phyloP scores from a whole-genome alignment of 441 rosid species.

The Capsella rubella region DNA sequence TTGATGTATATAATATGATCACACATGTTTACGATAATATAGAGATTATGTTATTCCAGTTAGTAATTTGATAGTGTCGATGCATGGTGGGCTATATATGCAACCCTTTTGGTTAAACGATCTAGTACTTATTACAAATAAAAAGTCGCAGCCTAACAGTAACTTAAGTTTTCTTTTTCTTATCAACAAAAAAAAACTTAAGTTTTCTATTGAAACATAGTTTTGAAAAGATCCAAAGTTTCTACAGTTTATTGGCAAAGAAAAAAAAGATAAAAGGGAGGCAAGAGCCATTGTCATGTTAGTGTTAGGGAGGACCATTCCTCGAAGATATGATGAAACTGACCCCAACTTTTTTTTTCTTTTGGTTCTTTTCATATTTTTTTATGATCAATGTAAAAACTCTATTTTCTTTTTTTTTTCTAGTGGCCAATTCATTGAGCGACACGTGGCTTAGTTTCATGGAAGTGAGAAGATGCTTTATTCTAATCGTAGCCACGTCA shows the following conservation, averaged over 20 bases:
- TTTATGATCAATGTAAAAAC: neutral
- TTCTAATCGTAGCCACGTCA: constrained; percentile 31
- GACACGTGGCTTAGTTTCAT: constrained; percentile 31
- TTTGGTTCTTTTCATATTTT: neutral
- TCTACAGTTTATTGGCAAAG: neutral
- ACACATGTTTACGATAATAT: no score
- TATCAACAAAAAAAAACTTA: no score
- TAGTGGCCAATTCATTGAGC: constrained; percentile 23
- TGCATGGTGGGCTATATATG: no score
- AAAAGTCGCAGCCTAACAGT: no score
- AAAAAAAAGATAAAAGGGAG: neutral
- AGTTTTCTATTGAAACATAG: no score
- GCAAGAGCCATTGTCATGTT: constrained; percentile 34
- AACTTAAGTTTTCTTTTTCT: no score
- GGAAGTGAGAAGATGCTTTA: constrained; percentile 34
- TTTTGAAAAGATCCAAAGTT: no score
- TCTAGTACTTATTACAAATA: no score
- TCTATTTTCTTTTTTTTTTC: constrained; percentile 15
- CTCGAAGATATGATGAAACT: constrained; percentile 41
- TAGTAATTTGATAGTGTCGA: no score
- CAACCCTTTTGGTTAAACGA: no score
- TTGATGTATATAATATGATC: no score
- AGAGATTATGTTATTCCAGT: no score
- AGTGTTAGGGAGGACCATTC: constrained; percentile 41
- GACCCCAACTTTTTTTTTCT: neutral